These are phyloP conservation scores for Mycena haematopus DNA, from an alignment of 768 basidiomycete species.

Conservation along the genomic window DNA sequence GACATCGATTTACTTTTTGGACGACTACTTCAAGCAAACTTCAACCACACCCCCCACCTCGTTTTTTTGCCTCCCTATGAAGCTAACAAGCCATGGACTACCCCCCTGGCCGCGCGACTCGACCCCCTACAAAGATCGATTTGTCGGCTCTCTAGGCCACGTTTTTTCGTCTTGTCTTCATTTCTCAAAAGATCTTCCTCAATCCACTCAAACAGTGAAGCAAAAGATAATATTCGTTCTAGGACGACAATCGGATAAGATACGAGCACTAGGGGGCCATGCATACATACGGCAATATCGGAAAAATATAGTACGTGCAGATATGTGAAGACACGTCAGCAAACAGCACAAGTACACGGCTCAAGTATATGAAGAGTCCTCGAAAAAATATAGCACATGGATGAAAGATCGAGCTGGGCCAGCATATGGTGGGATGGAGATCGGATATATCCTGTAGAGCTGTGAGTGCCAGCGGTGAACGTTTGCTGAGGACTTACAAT, in stretches of 20 bases:
- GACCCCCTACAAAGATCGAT: conserved; percentile 1
- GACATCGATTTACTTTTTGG: conserved; percentile 13
- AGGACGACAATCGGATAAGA: conserved; percentile 21
- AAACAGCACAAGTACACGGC: conserved; percentile 12
- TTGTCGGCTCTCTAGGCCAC: not conserved
- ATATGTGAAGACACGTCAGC: not conserved
- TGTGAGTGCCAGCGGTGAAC: not conserved
- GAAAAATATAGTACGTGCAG: conserved; percentile 15
- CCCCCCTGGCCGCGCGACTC: not conserved
- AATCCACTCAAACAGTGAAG: conserved; percentile 3
- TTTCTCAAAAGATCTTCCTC: not conserved
- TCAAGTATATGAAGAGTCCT: conserved; percentile 13
- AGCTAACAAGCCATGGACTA: not conserved
- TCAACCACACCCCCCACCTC: conserved; percentile 12
- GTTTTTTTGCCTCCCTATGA: not conserved
- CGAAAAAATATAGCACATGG: not conserved
- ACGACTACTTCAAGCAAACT: not conserved
- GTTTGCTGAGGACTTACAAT: conserved; percentile 1
- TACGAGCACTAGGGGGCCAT: conserved; percentile 20
- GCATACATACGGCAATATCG: conserved; percentile 23
- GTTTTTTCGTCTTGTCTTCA: conserved; percentile 6
- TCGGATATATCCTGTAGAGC: conserved; percentile 5
- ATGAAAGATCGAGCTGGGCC: not conserved
- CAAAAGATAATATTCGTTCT: conserved; percentile 17
- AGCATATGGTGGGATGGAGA: not conserved